These are phyloP conservation scores for Trichocladium antarcticum DNA, from an alignment of 495 filamentous ascomycete species.

Conservation along the genomic window DNA sequence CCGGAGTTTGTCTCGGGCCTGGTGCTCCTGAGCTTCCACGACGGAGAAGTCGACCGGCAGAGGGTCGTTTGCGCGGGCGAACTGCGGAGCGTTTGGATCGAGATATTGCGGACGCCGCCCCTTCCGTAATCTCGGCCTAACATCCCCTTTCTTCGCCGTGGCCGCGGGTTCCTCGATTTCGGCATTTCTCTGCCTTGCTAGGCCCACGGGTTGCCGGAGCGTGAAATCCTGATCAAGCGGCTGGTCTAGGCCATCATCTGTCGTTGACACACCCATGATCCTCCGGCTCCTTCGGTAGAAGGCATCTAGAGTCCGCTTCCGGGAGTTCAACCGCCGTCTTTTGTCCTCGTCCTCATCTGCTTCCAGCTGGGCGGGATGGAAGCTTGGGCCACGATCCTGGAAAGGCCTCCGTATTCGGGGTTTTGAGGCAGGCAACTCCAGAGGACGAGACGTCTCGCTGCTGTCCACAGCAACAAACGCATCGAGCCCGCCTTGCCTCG, in stretches of 20 bases:
- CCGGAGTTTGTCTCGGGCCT: conserved; percentile 31
- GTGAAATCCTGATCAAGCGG: conserved; percentile 16
- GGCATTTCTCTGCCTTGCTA: background rate
- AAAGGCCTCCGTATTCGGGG: background rate
- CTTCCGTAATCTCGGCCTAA: conserved; percentile 33
- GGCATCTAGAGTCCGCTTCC: conserved; percentile 40
- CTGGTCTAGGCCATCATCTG: conserved; percentile 18
- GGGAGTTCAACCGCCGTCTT: conserved; percentile 25
- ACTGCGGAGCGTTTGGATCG: conserved; percentile 39
- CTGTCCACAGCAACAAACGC: conserved; percentile 21
- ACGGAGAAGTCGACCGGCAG: conserved; percentile 21
- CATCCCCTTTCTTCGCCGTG: conserved; percentile 18
- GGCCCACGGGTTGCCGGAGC: background rate
- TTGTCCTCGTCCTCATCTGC: conserved; percentile 23
- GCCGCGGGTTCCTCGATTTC: conserved; percentile 16
- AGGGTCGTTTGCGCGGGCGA: conserved; percentile 40
- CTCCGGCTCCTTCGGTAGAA: conserved; percentile 35
- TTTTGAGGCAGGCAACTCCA: conserved; percentile 1
- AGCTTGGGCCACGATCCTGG: background rate
- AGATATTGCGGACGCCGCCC: conserved; percentile 42
- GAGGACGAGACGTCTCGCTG: conserved; percentile 1
- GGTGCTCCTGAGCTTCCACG: conserved; percentile 16
- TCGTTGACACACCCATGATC: conserved; percentile 9
- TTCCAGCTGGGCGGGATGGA: conserved; percentile 41
- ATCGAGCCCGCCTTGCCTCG: conserved; percentile 28